Evolutionary conservation across 805 yeast genomes (phyloP).

Genomic region (Saccharomycopsis capsularis): DNA sequence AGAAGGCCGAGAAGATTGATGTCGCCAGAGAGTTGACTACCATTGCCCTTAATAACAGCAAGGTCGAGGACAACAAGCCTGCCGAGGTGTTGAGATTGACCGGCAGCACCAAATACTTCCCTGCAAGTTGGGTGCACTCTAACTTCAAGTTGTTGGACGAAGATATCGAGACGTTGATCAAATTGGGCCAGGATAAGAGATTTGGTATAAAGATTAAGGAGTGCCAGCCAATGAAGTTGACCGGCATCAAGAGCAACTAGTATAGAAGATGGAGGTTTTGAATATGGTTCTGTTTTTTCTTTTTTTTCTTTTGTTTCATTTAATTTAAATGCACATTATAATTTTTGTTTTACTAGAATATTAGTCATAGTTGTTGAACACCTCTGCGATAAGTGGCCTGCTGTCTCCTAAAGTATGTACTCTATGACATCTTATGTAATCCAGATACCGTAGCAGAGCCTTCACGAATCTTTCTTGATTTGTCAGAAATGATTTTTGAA

Average conservation of each 20-base stretch:
- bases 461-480: no score
- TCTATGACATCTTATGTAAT: no score
- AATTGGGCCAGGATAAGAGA: conserved; percentile 57
- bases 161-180: conserved; percentile 48
- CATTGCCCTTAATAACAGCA: conserved; percentile 47
- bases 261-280: no score
- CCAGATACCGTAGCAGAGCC: no score
- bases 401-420: no score
- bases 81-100: conserved; percentile 68
- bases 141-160: conserved; percentile 52
- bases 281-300: no score
- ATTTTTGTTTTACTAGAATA: no score
- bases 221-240: conserved; percentile 43
- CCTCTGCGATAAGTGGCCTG: no score
- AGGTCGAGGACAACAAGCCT: conserved; percentile 30
- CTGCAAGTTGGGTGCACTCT: conserved; percentile 88
- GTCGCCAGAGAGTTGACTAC: conserved; percentile 80
- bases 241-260: conserved; percentile 4
- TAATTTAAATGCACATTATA: no score
- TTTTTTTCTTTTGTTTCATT: no score
- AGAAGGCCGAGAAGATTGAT: conserved; percentile 40
- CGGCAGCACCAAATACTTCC: conserved; percentile 64
- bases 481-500: no score
- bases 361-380: no score
- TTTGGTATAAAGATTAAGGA: conserved; percentile 64